These are phyloP conservation scores for Aspergillus terreus DNA, from an alignment of 2,329 filamentous ascomycete species.

Conservation along the genomic window DNA sequence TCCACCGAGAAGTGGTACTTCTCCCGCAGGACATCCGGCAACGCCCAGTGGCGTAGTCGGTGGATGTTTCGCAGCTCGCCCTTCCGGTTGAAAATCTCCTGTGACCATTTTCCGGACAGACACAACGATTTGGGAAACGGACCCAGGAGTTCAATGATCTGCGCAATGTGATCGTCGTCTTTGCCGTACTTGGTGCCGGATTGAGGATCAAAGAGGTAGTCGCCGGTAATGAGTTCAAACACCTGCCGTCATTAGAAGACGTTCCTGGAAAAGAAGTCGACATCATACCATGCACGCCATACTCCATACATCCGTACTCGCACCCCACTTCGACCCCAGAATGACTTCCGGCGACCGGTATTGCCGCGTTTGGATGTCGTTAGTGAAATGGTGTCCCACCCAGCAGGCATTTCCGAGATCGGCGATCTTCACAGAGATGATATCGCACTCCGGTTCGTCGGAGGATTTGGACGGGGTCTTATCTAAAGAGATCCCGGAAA, in stretches of 20 bases:
- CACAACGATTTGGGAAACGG: conserved; percentile 90
- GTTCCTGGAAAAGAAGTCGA: not conserved
- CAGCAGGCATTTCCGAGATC: conserved; percentile 98
- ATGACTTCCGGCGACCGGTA: conserved; percentile 98
- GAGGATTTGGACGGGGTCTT: conserved; percentile 53
- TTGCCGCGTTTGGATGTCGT: conserved; percentile 97
- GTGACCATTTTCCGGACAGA: conserved; percentile 91
- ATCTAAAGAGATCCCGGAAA: conserved; percentile 90
- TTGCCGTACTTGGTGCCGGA: conserved; percentile 99
- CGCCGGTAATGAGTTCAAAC: conserved; percentile 95
- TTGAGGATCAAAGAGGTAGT: conserved; percentile 97
- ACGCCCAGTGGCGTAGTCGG: conserved; percentile 88
- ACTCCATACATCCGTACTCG: conserved; percentile 99
- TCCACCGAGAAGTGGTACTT: conserved; percentile 94
- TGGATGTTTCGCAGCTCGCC: conserved; percentile 97
- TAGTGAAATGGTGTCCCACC: conserved; percentile 98
- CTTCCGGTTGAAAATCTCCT: conserved; percentile 98
- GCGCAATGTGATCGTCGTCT: conserved; percentile 97
- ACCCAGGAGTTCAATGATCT: conserved; percentile 95
- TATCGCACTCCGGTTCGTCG: conserved; percentile 51
- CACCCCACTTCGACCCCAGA: conserved; percentile 93
- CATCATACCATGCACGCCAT: conserved; percentile 93
- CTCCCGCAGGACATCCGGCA: conserved; percentile 87
- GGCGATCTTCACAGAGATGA: conserved; percentile 98
- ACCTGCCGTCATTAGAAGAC: conserved; percentile 48